Evolutionary conservation across 1,284 basidiomycete genomes (phyloP), one percentile per base, ranked within the genome.

Genomic region (Puccinia hordei): DNA sequence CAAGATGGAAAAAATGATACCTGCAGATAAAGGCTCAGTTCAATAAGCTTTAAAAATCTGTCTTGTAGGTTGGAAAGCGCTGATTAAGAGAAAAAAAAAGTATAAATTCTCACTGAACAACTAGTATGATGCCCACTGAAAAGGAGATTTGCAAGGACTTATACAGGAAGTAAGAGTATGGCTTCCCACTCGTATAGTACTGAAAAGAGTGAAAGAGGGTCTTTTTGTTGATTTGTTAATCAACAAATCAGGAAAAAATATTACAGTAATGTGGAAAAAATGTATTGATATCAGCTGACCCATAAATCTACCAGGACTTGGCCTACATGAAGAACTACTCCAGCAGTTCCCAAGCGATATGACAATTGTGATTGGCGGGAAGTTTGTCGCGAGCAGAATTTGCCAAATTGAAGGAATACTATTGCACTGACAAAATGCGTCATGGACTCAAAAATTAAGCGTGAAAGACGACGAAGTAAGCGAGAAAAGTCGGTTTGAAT

Each of bases 371-470:
- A 73, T 19, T 73, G 27, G 49, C 53, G 24, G 30, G 53, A 55
- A 35, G 30, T 46, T 35, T 73, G 69, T 33, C 33, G 46, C 53
- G 27, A 55, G 35, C 1, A 57, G 15, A 57, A 53, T 33, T 73
- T 55, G 22, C 10, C 51, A 33, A 35, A 73, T 41, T 73, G 69
- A 27, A 73, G 27, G 30, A 55, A 55, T 1, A 55, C 69, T 27
- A 73, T 73, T 53, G 49, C 69, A 30, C 69, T 73, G 27, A 57
- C 57, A 33, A 73, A 73, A 1, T 55, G 51, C 69, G 53, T 73
- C 49, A 55, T 8, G 30, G 69, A 30, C 69, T 73, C 33, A 41
- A 6, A 41, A 41, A 41, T 41, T n/a, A n/a, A n/a, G n/a, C n/a
- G n/a, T n/a, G n/a, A 63, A 6, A 69, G 35, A 53, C 41, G 15